phyloP scores from a whole-genome alignment of 768 basidiomycete genomes.

The Suillus discolor region DNA sequence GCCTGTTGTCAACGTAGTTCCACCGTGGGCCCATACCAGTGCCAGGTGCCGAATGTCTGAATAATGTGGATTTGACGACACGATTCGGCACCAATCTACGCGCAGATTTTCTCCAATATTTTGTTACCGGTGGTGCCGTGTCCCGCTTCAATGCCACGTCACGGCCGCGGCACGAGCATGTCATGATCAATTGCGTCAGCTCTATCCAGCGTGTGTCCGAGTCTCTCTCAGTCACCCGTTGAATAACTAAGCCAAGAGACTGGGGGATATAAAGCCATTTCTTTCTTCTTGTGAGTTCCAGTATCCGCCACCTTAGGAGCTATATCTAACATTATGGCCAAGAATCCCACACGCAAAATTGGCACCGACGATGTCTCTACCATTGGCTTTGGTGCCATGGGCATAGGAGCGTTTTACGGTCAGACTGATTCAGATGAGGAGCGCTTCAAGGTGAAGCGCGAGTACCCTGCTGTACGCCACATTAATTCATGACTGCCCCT shows the following conservation, averaged over 20 bases:
- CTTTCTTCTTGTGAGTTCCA: not conserved
- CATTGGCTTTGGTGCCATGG: conserved; percentile 67
- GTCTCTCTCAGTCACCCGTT: not conserved
- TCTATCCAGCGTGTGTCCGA: not conserved
- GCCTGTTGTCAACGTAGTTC: no score
- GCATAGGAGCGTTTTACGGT: conserved; percentile 54
- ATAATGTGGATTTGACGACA: no score
- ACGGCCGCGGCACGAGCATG: no score
- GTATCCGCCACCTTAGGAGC: not conserved
- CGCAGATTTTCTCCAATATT: no score
- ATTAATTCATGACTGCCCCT: not conserved
- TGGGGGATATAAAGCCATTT: not conserved
- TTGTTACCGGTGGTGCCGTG: no score
- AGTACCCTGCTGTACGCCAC: not conserved
- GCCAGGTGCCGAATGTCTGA: no score
- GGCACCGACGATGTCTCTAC: conserved; percentile 48
- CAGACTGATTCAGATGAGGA: conserved; percentile 52
- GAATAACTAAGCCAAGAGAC: not conserved
- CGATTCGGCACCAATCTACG: no score
- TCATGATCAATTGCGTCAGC: not conserved
- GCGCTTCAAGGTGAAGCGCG: conserved; percentile 51
- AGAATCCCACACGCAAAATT: conserved; percentile 44
- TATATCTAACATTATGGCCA: conserved; percentile 10
- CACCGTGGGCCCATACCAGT: no score
- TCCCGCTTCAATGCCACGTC: no score